These are phyloP conservation scores for Hymenoscyphus salicellus DNA, from an alignment of 2,329 filamentous ascomycete genomes.

Conservation along the genomic window DNA sequence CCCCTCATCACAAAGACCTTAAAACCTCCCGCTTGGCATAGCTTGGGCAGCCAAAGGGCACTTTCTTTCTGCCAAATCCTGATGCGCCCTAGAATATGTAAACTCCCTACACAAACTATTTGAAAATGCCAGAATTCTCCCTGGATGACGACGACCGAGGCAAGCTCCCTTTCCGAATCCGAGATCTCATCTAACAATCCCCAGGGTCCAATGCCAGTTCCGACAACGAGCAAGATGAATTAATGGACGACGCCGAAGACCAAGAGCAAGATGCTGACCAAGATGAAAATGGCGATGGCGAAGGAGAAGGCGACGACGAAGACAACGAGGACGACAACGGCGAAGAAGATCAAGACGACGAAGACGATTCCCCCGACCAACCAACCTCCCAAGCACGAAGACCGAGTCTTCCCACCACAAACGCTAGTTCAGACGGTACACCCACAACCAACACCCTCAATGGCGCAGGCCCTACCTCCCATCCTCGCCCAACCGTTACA, in stretches of 20 bases:
- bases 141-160: conserved; percentile 37
- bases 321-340: conserved; percentile 43
- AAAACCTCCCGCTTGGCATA: background rate
- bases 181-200: conserved; percentile 11
- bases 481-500: conserved; percentile 29
- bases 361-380: conserved; percentile 51
- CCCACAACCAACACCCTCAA: conserved; percentile 24
- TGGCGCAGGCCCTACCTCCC: conserved; percentile 32
- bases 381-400: conserved; percentile 27
- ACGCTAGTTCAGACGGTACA: conserved; percentile 31
- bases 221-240: conserved; percentile 55
- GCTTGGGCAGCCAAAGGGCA: background rate
- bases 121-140: conserved; percentile 33
- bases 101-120: conserved; percentile 15
- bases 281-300: conserved; percentile 37
- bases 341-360: conserved; percentile 41
- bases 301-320: conserved; percentile 35
- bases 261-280: conserved; percentile 36
- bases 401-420: conserved; percentile 30
- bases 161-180: conserved; percentile 9
- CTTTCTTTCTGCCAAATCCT: background rate
- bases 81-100: conserved; percentile 12
- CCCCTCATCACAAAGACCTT: background rate
- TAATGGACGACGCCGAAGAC: conserved; percentile 50
- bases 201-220: conserved; percentile 44